Conservation (phyloP, 2,329 filamentous ascomycete species). For the Neonectria sp. region DNA sequence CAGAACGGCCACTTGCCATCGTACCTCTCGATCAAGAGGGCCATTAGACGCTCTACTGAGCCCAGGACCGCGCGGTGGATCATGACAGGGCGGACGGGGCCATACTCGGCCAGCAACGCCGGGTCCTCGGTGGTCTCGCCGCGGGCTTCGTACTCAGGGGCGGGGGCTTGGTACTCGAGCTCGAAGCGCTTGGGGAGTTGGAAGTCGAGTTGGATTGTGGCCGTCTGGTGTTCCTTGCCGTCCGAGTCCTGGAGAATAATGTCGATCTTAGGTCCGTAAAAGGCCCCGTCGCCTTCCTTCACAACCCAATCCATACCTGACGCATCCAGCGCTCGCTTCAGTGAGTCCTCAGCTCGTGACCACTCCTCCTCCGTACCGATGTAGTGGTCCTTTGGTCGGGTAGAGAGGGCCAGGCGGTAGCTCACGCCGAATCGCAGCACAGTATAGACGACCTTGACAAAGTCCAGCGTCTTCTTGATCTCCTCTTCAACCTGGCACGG, state of each 20-base stretch:
- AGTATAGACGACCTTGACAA: conserved; percentile 80
- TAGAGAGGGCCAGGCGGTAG: conserved; percentile 85
- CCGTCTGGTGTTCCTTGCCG: conserved; percentile 90
- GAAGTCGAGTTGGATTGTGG: conserved; percentile 91
- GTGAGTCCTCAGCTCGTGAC: conserved; percentile 60
- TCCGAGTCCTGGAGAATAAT: conserved; percentile 85
- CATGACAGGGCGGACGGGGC: conserved; percentile 79
- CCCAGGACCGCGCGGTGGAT: conserved; percentile 90
- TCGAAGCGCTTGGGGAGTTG: conserved; percentile 88
- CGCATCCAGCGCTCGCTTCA: conserved; percentile 67
- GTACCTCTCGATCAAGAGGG: conserved; percentile 87
- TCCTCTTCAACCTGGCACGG: conserved; percentile 82
- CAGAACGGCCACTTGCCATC: conserved; percentile 88
- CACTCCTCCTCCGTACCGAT: conserved; percentile 81
- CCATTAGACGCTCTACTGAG: conserved; percentile 88
- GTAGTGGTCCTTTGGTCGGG: conserved; percentile 81
- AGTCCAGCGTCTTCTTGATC: conserved; percentile 81
- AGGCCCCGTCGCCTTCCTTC: conserved; percentile 88
- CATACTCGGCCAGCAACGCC: conserved; percentile 64
- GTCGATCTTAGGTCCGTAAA: conserved; percentile 94
- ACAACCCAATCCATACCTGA: conserved; percentile 81
- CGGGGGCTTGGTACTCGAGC: conserved; percentile 80
- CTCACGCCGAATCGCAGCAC: conserved; percentile 77
- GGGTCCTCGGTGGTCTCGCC: conserved; percentile 66
- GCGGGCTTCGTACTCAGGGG: conserved; percentile 72